Conservation (phyloP, 176 grass and related monocot species). For the Oryza glumipatula region DNA sequence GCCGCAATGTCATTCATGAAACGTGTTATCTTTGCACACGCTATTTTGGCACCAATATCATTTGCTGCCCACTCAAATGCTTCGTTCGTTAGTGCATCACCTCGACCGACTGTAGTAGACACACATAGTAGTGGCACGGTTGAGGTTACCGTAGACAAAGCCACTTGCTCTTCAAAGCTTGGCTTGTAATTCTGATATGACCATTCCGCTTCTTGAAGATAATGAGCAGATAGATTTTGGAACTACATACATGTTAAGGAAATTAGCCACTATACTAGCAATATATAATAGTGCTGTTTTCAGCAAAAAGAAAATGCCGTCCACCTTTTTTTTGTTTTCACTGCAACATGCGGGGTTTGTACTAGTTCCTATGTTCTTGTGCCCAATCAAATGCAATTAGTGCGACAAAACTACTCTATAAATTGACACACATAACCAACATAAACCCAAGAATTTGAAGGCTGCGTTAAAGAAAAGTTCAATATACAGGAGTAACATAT, state of each 20-base stretch:
- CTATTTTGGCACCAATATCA: not conserved
- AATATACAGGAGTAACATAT: no score
- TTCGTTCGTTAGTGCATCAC: conserved; percentile 18
- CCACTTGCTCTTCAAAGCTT: not conserved
- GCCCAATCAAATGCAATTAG: no score
- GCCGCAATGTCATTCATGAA: conserved; percentile 45
- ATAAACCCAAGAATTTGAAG: no score
- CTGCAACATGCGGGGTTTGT: no score
- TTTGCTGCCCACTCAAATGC: not conserved
- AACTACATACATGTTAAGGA: not conserved
- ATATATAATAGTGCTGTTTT: no score
- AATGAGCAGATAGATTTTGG: not conserved
- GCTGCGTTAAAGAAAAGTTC: no score
- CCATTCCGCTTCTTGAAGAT: not conserved
- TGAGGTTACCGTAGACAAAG: not conserved
- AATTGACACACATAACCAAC: no score
- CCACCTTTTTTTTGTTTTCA: no score
- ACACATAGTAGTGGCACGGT: not conserved
- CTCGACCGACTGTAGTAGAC: not conserved
- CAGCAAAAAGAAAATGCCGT: no score
- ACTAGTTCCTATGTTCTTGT: no score
- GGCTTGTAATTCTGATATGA: not conserved
- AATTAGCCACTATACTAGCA: not conserved
- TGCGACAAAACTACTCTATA: no score
- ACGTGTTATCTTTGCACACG: not conserved